These are phyloP conservation scores for Raphanus hybrid DNA, from an alignment of 441 rosid genomes.

Conservation along the genomic window DNA sequence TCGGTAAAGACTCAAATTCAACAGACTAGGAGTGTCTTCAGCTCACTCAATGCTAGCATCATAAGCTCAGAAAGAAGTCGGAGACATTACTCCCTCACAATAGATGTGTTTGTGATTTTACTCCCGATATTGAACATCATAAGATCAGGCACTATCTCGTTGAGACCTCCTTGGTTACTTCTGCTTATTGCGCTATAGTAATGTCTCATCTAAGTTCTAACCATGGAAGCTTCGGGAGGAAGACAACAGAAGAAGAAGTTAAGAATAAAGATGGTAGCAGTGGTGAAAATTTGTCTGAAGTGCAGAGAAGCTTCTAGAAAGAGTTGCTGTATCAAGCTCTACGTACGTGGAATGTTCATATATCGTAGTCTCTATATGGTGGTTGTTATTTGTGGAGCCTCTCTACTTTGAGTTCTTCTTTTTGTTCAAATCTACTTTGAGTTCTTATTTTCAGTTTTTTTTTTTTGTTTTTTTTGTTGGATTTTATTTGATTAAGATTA, in stretches of 20 bases:
- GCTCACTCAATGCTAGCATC: slow-evolving; percentile 64
- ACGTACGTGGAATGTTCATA: slow-evolving; percentile 60
- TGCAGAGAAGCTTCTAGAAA: slow-evolving; percentile 73
- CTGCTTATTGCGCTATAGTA: slow-evolving; percentile 60
- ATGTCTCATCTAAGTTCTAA: slow-evolving; percentile 43
- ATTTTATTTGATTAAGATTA: too few relatives aligned
- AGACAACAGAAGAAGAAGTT: slow-evolving; percentile 39
- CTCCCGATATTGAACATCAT: slow-evolving; percentile 48
- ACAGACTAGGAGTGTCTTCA: slow-evolving; percentile 44
- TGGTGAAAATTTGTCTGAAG: slow-evolving; percentile 53
- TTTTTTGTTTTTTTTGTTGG: background rate
- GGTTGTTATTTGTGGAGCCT: slow-evolving; percentile 59
- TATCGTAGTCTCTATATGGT: slow-evolving; percentile 81
- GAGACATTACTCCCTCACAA: slow-evolving; percentile 52
- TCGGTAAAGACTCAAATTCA: slow-evolving; percentile 26
- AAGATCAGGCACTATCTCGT: slow-evolving; percentile 47
- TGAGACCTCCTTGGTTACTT: slow-evolving; percentile 71
- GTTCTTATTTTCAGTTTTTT: background rate
- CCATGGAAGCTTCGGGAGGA: slow-evolving; percentile 40
- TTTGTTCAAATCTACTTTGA: background rate
- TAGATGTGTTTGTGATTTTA: slow-evolving; percentile 61
- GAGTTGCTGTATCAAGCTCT: slow-evolving; percentile 63
- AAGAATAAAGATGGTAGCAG: slow-evolving; percentile 23
- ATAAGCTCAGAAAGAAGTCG: slow-evolving; percentile 61
- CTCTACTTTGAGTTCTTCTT: background rate